Conservation (phyloP, 1,284 basidiomycete genomes). For the Uromyces viciae-fabae region DNA sequence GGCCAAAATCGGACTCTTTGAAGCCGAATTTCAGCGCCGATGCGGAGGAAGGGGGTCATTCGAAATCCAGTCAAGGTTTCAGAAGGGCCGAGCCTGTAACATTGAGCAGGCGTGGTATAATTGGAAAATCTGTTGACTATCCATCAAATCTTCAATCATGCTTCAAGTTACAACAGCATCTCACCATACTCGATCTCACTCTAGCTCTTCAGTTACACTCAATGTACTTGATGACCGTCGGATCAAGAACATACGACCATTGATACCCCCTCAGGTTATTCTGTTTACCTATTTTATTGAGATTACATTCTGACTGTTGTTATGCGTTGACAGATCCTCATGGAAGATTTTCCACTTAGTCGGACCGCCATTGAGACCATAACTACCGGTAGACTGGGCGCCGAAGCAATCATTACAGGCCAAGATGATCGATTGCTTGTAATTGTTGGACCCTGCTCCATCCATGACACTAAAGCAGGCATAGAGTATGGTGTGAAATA, state of each 20-base stretch:
- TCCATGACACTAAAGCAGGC: slow-evolving; percentile 27
- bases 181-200: slow-evolving; percentile 16
- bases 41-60: too few relatives aligned
- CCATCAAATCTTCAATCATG: neutral
- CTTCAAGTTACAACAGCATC: neutral
- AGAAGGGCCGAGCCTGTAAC: too few relatives aligned
- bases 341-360: slow-evolving; percentile 8
- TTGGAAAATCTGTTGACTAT: neutral
- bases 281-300: neutral
- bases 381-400: neutral
- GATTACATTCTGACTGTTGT: neutral
- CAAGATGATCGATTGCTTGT: slow-evolving; percentile 84
- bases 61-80: too few relatives aligned
- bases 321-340: slow-evolving; percentile 2
- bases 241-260: slow-evolving; percentile 75
- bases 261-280: slow-evolving; percentile 64
- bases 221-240: slow-evolving; percentile 70
- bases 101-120: too few relatives aligned
- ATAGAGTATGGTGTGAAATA: slow-evolving; percentile 23
- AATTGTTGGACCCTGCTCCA: slow-evolving; percentile 74
- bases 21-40: too few relatives aligned
- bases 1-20: too few relatives aligned
- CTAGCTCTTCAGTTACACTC: neutral
- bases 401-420: slow-evolving; percentile 72
- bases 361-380: slow-evolving; percentile 54